phyloP scores from a whole-genome alignment of 2,329 filamentous ascomycete genomes.

The Ceratocystis diversiconidia region DNA sequence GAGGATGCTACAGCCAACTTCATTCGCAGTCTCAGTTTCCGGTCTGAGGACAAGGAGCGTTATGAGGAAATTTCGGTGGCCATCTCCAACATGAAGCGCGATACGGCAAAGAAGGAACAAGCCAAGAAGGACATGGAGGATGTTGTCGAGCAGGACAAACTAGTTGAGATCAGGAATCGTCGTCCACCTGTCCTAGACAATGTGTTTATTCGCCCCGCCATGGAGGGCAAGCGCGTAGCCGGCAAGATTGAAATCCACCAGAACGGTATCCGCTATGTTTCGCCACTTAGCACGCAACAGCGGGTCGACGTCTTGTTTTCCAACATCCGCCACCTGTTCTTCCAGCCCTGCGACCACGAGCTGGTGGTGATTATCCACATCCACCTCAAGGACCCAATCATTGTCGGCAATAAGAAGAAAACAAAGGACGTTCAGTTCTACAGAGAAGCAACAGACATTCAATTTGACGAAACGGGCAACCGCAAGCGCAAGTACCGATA shows the following conservation, averaged over 20 bases:
- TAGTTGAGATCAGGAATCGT: slow-evolving; percentile 85
- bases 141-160: slow-evolving; percentile 96
- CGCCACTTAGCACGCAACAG: slow-evolving; percentile 63
- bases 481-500: slow-evolving; percentile 95
- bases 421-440: slow-evolving; percentile 98
- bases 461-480: slow-evolving; percentile 97
- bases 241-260: slow-evolving; percentile 96
- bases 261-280: slow-evolving; percentile 93
- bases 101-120: slow-evolving; percentile 79
- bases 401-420: slow-evolving; percentile 95
- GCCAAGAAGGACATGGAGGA: slow-evolving; percentile 99
- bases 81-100: slow-evolving; percentile 93
- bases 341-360: slow-evolving; percentile 92
- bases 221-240: slow-evolving; percentile 93
- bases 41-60: slow-evolving; percentile 74
- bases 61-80: slow-evolving; percentile 84
- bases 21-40: slow-evolving; percentile 85
- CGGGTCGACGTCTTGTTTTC: slow-evolving; percentile 90
- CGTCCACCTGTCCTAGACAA: slow-evolving; percentile 83
- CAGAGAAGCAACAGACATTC: slow-evolving; percentile 92
- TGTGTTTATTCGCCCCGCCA: slow-evolving; percentile 84
- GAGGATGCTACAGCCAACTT: slow-evolving; percentile 95
- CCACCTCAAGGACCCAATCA: slow-evolving; percentile 93
- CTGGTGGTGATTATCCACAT: slow-evolving; percentile 97
- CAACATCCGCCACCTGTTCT: slow-evolving; percentile 97